A percentile compares a stretch with the other conserved stretches of the same genome.
Evolutionary conservation across 2,329 filamentous ascomycete species (phyloP).

Genomic region (Tolypocladium sp.): DNA sequence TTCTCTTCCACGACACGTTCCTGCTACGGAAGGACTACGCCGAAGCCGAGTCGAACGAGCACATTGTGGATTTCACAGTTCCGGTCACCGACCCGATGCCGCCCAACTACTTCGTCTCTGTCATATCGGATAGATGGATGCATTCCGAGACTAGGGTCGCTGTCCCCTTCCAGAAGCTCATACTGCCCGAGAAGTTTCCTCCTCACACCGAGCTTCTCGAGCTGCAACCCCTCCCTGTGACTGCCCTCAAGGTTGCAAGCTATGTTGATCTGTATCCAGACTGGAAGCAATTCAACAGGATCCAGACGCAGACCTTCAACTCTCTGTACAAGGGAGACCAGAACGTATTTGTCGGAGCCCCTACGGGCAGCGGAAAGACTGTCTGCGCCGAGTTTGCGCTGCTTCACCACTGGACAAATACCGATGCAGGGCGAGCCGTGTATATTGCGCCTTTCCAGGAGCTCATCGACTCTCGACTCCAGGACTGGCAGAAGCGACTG

Average conservation of each 20-base stretch:
- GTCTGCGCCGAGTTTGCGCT: slow-evolving; percentile 93
- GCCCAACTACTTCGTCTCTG: slow-evolving; percentile 95
- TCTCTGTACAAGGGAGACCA: slow-evolving; percentile 85
- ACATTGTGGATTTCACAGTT: slow-evolving; percentile 91
- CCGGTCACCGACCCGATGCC: slow-evolving; percentile 97
- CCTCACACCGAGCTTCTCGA: slow-evolving; percentile 88
- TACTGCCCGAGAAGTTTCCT: slow-evolving; percentile 90
- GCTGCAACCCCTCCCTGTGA: slow-evolving; percentile 81
- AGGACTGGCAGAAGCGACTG: slow-evolving; percentile 80
- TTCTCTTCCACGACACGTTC: slow-evolving; percentile 91
- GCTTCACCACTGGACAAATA: slow-evolving; percentile 69
- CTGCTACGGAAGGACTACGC: slow-evolving; percentile 86
- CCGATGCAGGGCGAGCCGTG: slow-evolving; percentile 60
- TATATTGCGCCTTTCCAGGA: slow-evolving; percentile 95
- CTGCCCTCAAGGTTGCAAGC: slow-evolving; percentile 78
- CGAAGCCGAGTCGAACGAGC: slow-evolving; percentile 76
- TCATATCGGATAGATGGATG: slow-evolving; percentile 97
- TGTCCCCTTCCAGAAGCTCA: slow-evolving; percentile 89
- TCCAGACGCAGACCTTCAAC: slow-evolving; percentile 96
- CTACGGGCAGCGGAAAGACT: slow-evolving; percentile 92
- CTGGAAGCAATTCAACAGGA: slow-evolving; percentile 89
- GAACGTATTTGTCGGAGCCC: slow-evolving; percentile 87
- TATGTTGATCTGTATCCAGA: slow-evolving; percentile 73
- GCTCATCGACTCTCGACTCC: slow-evolving; percentile 70
- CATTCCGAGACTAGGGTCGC: slow-evolving; percentile 89